Evolutionary conservation across 2,329 filamentous ascomycete species (phyloP).

Genomic region (Paecilomyces sp.): DNA sequence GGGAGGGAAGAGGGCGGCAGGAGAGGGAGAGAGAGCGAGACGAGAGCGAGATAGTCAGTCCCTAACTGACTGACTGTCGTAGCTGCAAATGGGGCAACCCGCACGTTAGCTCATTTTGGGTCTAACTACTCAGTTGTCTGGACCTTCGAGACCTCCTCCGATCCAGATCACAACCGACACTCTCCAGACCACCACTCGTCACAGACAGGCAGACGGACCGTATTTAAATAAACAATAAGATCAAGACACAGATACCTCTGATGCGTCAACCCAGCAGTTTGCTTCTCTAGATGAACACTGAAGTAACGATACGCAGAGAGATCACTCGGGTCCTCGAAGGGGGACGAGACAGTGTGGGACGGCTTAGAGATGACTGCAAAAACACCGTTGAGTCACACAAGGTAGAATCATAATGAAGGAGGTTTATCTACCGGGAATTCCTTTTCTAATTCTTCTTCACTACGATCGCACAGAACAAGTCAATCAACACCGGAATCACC

Average conservation of each 20-base stretch:
- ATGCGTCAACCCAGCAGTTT: background rate
- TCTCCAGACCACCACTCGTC: background rate
- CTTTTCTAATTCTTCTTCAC: too few relatives aligned
- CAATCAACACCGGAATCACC: too few relatives aligned
- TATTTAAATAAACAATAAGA: background rate
- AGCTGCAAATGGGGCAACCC: slow-evolving; percentile 3
- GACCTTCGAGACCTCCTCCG: background rate
- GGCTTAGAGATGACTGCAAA: background rate
- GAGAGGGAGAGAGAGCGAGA: background rate
- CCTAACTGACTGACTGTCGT: too few relatives aligned
- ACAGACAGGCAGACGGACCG: background rate
- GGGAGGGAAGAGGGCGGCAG: slow-evolving; percentile 1
- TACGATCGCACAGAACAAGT: too few relatives aligned
- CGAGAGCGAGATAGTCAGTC: background rate
- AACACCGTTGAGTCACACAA: background rate
- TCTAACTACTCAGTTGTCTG: background rate
- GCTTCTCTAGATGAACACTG: background rate
- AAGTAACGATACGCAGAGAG: background rate
- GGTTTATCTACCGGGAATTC: too few relatives aligned
- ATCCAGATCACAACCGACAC: background rate
- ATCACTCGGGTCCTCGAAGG: background rate
- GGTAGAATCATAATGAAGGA: background rate
- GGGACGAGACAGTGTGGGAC: background rate
- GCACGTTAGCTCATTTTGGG: slow-evolving; percentile 3
- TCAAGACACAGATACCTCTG: background rate